Evolutionary conservation across 495 filamentous ascomycete genomes (phyloP).

Genomic region (Podospora bellae-mahoneyi): DNA sequence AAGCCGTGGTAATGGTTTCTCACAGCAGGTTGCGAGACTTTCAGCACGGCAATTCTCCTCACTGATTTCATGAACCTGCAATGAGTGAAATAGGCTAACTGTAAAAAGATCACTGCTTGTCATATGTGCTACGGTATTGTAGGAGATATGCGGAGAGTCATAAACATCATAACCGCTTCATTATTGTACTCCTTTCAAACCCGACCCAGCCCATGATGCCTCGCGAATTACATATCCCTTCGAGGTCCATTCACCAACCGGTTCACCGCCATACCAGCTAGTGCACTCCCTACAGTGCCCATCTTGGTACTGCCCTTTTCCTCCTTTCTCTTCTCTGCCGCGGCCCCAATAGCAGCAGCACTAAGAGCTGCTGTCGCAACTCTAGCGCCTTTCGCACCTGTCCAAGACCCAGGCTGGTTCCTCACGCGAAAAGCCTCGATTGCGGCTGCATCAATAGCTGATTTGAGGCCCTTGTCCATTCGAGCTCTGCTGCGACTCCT

Average conservation of each 20-base stretch:
- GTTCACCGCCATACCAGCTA: slow-evolving; percentile 32
- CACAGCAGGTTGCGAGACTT: too few relatives aligned
- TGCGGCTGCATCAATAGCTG: slow-evolving; percentile 41
- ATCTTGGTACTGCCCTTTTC: slow-evolving; percentile 15
- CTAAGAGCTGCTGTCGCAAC: slow-evolving; percentile 46
- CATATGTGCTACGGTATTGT: not conserved
- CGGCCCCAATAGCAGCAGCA: slow-evolving; percentile 39
- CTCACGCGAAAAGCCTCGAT: slow-evolving; percentile 43
- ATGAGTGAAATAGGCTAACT: too few relatives aligned
- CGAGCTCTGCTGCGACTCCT: slow-evolving; percentile 10
- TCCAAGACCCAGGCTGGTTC: slow-evolving; percentile 43
- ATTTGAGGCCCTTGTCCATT: slow-evolving; percentile 20
- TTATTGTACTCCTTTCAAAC: not conserved
- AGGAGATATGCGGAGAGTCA: not conserved
- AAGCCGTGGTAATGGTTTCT: too few relatives aligned
- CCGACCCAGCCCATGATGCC: not conserved
- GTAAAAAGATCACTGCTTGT: not conserved
- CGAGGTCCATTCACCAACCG: slow-evolving; percentile 32
- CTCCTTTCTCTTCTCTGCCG: slow-evolving; percentile 24
- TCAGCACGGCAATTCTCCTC: too few relatives aligned
- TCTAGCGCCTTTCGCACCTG: slow-evolving; percentile 36
- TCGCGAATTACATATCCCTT: slow-evolving; percentile 15
- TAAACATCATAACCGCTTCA: not conserved
- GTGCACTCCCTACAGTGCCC: slow-evolving; percentile 20
- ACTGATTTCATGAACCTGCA: too few relatives aligned